Evolutionary conservation across 75 land plant species (phyloP), one percentile per base, ranked within the genome.

Genomic region (Chamaecyparis obtusa): DNA sequence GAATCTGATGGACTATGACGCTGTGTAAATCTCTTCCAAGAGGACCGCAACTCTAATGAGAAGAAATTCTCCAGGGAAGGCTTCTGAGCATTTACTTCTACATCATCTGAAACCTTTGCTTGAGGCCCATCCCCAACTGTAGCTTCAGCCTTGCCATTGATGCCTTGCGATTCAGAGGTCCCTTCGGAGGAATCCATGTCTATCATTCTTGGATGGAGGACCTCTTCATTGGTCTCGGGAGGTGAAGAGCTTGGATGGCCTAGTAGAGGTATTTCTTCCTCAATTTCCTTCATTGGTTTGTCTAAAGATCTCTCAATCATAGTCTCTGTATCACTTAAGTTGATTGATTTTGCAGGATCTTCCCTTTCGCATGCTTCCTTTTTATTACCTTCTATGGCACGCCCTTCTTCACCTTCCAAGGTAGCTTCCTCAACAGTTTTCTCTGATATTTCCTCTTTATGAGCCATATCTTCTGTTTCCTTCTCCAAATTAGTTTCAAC

Each of bases 1-100:
- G 95, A 93, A 85, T 89, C 92, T 36, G 85, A 85, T 46, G 88
- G 83, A n/a, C 83, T 89, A 67, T 87, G 86, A 74, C 85, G 91
- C 49, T 86, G 84, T 10, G 36, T 89, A 55, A 89, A 35, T 9
- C 57, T 83, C 69, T 85, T 87, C 93, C 90, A 87, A 77, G 89
- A 67, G 6, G 80, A 46, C 8, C 55, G 86, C 8, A 85, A 86
- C n/a, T 85, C 36, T 43, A 56, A 55, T 32, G 36, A 14, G 85
- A 55, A 84, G 2, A 84, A 33, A 56, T 84, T 35, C 85, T 84
- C 85, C n/a, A 84, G 67, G 11, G 85, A 14, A 2, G 83, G 41
- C 11, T 16, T 33, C 17, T 44, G 67, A 41, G 9, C 37, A 55
- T 55, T 56, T 55, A 36, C 85, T 35, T 84, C 85, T 55, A 27